These are phyloP conservation scores for Evansstolkia leycettana DNA, from an alignment of 495 filamentous ascomycete species.

Conservation along the genomic window DNA sequence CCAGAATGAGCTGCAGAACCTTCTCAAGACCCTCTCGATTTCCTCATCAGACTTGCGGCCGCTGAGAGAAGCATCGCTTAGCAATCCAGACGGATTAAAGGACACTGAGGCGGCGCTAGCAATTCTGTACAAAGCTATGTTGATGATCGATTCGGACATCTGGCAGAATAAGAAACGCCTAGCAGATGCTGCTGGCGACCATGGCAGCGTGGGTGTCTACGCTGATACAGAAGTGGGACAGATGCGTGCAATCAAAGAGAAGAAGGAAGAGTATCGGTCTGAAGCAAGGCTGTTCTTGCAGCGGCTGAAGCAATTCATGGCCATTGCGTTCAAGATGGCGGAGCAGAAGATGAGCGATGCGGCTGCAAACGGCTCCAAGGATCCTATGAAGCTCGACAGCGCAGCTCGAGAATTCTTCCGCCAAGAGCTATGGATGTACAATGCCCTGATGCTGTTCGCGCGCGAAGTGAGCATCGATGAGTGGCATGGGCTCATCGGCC, in stretches of 20 bases:
- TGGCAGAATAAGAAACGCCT: slow-evolving; percentile 37
- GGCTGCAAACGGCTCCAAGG: slow-evolving; percentile 29
- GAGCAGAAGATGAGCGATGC: slow-evolving; percentile 51
- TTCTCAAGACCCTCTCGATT: slow-evolving; percentile 82
- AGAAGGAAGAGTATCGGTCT: slow-evolving; percentile 72
- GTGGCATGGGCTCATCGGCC: slow-evolving; percentile 65
- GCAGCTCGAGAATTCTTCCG: slow-evolving; percentile 39
- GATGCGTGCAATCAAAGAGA: slow-evolving; percentile 88
- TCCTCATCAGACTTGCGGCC: slow-evolving; percentile 59
- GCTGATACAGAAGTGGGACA: slow-evolving; percentile 71
- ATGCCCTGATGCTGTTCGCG: slow-evolving; percentile 72
- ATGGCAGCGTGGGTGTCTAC: slow-evolving; percentile 46
- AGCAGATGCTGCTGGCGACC: slow-evolving; percentile 34
- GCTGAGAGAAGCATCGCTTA: slow-evolving; percentile 62
- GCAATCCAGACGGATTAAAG: slow-evolving; percentile 53
- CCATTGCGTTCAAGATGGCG: slow-evolving; percentile 63
- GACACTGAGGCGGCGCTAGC: slow-evolving; percentile 65
- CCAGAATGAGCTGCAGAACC: slow-evolving; percentile 67
- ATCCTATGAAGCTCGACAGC: slow-evolving; percentile 36
- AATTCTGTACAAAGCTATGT: slow-evolving; percentile 87
- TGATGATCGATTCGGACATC: slow-evolving; percentile 77
- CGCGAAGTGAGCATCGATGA: slow-evolving; percentile 68
- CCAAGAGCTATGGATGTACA: slow-evolving; percentile 65
- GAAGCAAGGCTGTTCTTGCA: slow-evolving; percentile 63
- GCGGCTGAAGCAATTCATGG: slow-evolving; percentile 68